Evolutionary conservation across 305 asterid genomes (phyloP), one percentile per base, ranked within the genome.

Genomic region (Fraxinus velutina): DNA sequence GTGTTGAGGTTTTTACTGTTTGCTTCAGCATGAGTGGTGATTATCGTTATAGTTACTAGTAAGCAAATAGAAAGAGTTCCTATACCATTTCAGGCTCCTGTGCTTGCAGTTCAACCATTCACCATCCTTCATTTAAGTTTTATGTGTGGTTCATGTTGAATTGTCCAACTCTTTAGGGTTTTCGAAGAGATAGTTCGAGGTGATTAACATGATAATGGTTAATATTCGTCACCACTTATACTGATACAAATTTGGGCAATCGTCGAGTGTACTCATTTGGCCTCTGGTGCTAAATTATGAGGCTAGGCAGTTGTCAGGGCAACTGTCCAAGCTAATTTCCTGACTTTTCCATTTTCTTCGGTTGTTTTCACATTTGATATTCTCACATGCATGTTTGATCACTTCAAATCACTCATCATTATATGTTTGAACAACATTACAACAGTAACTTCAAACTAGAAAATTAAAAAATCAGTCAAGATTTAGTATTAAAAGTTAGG

Each of bases 71-170:
- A 89, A 76, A 6, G 30, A 1, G 68, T 84, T 37, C 71, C 42
- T n/a, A 0, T 82, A 1, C 89, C 88, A 3, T 83, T 82, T 33
- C 64, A 3, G 75, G 83, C 71, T 3, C 83, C 77, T 3, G 42
- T 81, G 17, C 0, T 81, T 10, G 93, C 97, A 91, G 82, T 92
- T 91, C 85, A 80, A 13, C 13, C 62, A 91, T 0, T 92, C 94
- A 1, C 94, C 98, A 4, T 93, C 98, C 29, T 83, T 92, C 84
- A 79, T 93, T 97, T 93, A 88, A 89, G 95, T 84, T 70, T 5
- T 64, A 6, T 9, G 13, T 57, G 24, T 34, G 34, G 64, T 30
- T 30, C 6, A 2, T 1, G 21, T 3, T 50, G 6, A 47, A 12
- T 47, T 47, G 60, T 15, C 13, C 15, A 13, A 47, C 19, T 47